Conservation (phyloP, 179 eudicot genomes). For the Heliamphora pulchella region DNA sequence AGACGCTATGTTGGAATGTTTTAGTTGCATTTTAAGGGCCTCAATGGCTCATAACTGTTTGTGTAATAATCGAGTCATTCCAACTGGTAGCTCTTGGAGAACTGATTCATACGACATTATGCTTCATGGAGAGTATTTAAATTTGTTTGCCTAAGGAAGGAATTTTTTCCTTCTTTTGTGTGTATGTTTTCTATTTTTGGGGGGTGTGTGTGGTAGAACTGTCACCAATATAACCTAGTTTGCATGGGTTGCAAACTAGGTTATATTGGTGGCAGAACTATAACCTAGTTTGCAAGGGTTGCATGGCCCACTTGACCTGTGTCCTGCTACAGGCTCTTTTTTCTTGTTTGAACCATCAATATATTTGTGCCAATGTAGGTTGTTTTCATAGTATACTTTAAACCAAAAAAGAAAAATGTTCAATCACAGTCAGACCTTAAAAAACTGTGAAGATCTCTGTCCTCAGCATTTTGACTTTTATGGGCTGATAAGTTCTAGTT, state of each 20-base stretch:
- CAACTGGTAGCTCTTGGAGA: not conserved
- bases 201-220: too few species aligned
- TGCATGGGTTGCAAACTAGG: too few species aligned
- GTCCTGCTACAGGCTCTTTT: not conserved
- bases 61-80: not conserved
- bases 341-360: too few species aligned
- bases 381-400: not conserved
- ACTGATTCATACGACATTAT: not conserved
- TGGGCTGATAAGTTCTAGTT: not conserved
- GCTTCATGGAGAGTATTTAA: not conserved
- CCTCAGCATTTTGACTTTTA: not conserved
- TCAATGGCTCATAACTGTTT: not conserved
- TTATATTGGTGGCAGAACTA: too few species aligned
- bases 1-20: not conserved
- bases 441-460: not conserved
- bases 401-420: not conserved
- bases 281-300: not conserved
- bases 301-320: not conserved
- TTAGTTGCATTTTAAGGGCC: not conserved
- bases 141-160: not conserved
- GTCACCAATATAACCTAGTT: too few species aligned
- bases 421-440: not conserved
- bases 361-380: not conserved
- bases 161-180: not conserved
- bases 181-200: not conserved